Percentiles rank a stretch among this genome's conserved stretches.
Conservation (phyloP, 441 rosid species). For the Pelargonium myrrhifolium region DNA sequence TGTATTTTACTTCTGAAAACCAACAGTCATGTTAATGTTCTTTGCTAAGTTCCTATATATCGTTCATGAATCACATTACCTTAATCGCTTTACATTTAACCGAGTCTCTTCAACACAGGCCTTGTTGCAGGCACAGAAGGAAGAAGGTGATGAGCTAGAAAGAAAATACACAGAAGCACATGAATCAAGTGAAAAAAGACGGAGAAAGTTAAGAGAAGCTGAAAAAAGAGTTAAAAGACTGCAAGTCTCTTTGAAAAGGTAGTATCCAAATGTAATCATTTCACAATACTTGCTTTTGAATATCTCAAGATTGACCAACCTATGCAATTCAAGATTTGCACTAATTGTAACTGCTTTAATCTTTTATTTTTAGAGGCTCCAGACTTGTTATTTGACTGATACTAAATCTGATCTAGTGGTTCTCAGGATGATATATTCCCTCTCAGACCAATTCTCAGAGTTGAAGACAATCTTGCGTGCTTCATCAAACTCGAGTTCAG, state of each 20-base stretch:
- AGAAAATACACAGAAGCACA: constrained; percentile 54
- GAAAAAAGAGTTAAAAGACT: constrained; percentile 67
- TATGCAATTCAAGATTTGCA: not conserved
- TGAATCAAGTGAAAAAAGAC: constrained; percentile 62
- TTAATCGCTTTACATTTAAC: not conserved
- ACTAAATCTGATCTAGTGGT: constrained; percentile 61
- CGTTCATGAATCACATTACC: not conserved
- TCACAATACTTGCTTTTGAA: not conserved
- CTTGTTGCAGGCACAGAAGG: constrained; percentile 51
- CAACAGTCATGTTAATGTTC: not conserved
- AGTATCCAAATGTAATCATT: constrained; percentile 31
- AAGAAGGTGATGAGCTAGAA: constrained; percentile 68
- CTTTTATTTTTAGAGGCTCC: constrained; percentile 5
- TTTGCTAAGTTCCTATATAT: not conserved
- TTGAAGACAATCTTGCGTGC: constrained; percentile 53
- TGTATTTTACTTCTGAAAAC: not conserved
- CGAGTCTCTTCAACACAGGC: constrained; percentile 36
- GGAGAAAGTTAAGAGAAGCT: constrained; percentile 65
- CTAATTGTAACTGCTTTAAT: constrained; percentile 7
- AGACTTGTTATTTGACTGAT: constrained; percentile 40
- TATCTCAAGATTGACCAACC: too few relatives aligned
- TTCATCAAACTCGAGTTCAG: constrained; percentile 43
- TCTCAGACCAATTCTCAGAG: constrained; percentile 87
- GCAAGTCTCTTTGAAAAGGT: constrained; percentile 82
- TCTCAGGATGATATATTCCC: constrained; percentile 78